A percentile compares a stretch with the other conserved stretches of the same genome.
phyloP scores from a whole-genome alignment of 2,329 filamentous ascomycete species.

The Arthroderma sp. region DNA sequence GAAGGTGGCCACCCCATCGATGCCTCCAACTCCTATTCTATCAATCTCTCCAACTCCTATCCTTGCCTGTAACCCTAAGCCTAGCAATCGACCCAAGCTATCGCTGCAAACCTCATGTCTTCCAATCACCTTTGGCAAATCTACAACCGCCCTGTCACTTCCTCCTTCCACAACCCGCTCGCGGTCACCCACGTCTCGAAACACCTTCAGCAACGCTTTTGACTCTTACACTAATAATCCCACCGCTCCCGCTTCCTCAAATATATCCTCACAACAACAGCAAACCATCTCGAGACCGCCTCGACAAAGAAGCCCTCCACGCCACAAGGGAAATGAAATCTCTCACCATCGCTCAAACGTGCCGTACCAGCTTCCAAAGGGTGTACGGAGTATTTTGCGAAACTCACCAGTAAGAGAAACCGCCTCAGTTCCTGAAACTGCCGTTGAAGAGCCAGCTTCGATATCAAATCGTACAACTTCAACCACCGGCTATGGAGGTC shows the following conservation, averaged over 20 bases:
- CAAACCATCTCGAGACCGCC: too few species aligned
- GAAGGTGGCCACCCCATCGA: conserved; percentile 6
- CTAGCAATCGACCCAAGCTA: conserved; percentile 41
- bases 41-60: conserved; percentile 4
- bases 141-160: conserved; percentile 39
- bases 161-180: conserved; percentile 35
- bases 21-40: conserved; percentile 8
- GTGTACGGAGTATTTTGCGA: conserved; percentile 34
- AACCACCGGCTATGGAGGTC: conserved; percentile 19
- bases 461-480: conserved; percentile 4
- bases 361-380: conserved; percentile 32
- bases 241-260: conserved; percentile 14
- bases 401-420: conserved; percentile 25
- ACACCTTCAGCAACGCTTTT: conserved; percentile 50
- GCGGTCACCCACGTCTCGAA: conserved; percentile 46
- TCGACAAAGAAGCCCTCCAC: conserved; percentile 1
- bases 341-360: conserved; percentile 8
- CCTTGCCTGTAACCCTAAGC: conserved; percentile 3
- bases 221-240: conserved; percentile 27
- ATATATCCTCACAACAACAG: neutral
- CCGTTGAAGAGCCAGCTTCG: conserved; percentile 12
- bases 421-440: conserved; percentile 9
- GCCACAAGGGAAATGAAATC: neutral
- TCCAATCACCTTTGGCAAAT: conserved; percentile 40
- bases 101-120: conserved; percentile 45